Evolutionary conservation across 202 grass and related monocot species (phyloP), one percentile per base, ranked within the genome.

Genomic region (Miscanthus sacchariflorus): DNA sequence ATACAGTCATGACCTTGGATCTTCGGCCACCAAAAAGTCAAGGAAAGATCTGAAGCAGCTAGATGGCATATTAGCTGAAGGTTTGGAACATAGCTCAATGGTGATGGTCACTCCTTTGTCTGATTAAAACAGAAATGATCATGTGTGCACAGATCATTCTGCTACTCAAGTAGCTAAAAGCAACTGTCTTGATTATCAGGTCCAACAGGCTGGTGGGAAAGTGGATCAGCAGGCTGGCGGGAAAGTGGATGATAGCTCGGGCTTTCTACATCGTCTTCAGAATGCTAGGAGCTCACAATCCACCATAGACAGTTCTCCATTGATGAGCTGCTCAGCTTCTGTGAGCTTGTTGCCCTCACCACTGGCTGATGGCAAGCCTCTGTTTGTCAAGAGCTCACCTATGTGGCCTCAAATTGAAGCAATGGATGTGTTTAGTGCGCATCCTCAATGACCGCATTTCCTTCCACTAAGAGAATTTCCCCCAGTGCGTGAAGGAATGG

Each of bases 401-500:
- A 4, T 88, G 12, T 95, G 93, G 96, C 10, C 83, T 83, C 12
- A 48, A 74, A 35, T 94, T 68, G 90, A 98, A 70, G 56, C 76
- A 46, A 74, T 90, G 87, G 92, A 96, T 24, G 77, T 87, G 42
- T 91, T 93, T 68, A 84, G 1, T 68, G 61, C 68, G 69, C 18
- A 46, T 3, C 79, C 75, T 72, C 86, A 93, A 21, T 30, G 6
- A 61, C 93, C 88, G 12, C 93, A 90, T 96, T 95, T 93, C 77
- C 83, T 88, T 80, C 72, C 90, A 77, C 76, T 94, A 64, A 43
- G 48, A 42, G 74, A 85, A 38, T 28, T 76, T 73, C 13, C 68
- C 19, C 79, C 30, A 71, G 48, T 91, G 30, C 79, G 87, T 72
- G 91, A 98, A 86, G 88, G 88, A 83, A 88, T 88, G 79, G 95